phyloP scores from a whole-genome alignment of 768 basidiomycete species.

The Boletus barrowsii region DNA sequence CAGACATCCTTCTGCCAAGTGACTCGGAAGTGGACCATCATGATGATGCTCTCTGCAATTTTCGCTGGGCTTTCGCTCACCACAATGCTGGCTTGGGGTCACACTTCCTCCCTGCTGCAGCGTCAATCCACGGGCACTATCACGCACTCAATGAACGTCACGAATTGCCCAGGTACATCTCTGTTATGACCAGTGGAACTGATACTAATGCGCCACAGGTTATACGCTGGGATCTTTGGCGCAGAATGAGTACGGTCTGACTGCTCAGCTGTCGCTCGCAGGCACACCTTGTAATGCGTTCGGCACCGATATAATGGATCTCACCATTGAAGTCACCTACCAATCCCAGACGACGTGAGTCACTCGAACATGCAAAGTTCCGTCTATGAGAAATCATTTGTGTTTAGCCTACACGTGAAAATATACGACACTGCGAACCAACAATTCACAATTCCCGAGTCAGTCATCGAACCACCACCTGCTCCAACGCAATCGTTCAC shows the following conservation, averaged over 20 bases:
- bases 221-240: conserved; percentile 48
- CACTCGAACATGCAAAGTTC: neutral
- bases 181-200: neutral
- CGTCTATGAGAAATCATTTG: neutral
- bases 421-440: conserved; percentile 57
- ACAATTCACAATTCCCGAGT: conserved; percentile 67
- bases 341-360: conserved; percentile 51
- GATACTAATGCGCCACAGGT: conserved; percentile 34
- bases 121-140: conserved; percentile 2
- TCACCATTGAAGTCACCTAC: conserved; percentile 67
- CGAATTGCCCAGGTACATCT: conserved; percentile 31
- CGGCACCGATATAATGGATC: conserved; percentile 52
- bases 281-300: conserved; percentile 64
- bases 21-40: neutral
- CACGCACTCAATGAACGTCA: conserved; percentile 27
- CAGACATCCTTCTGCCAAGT: neutral
- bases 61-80: conserved; percentile 7
- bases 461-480: conserved; percentile 44
- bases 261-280: conserved; percentile 51
- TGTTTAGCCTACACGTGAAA: conserved; percentile 58
- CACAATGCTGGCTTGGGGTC: conserved; percentile 1
- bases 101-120: conserved; percentile 6
- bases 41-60: conserved; percentile 2
- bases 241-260: conserved; percentile 47
- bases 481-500: conserved; percentile 34